A percentile compares a stretch with the other conserved stretches of the same genome.
Evolutionary conservation across 257 asterid species (phyloP).

Genomic region (Craterostigma plantagineum): DNA sequence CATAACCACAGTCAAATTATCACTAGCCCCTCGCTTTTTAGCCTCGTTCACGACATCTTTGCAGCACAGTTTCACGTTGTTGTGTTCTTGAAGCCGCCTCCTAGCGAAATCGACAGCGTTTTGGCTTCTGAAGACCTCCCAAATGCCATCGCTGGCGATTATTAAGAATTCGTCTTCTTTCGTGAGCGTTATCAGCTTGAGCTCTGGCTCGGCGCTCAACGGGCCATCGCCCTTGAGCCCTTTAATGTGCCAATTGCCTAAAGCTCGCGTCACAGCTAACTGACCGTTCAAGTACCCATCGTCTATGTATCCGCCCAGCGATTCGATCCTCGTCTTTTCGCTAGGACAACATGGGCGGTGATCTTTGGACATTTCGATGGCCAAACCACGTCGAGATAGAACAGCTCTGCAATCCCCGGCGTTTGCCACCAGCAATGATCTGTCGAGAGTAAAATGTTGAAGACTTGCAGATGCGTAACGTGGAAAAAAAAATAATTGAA

Average conservation of each 20-base stretch:
- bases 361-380: slow-evolving; percentile 76
- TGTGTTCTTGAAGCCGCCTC: slow-evolving; percentile 68
- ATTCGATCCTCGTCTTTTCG: slow-evolving; percentile 55
- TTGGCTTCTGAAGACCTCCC: slow-evolving; percentile 82
- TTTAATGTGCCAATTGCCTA: slow-evolving; percentile 88
- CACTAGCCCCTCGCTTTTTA: slow-evolving; percentile 51
- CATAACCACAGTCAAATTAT: slow-evolving; percentile 63
- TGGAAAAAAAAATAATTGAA: too few species aligned
- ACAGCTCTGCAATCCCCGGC: slow-evolving; percentile 94
- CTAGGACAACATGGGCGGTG: slow-evolving; percentile 52
- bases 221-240: slow-evolving; percentile 94
- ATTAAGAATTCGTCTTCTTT: slow-evolving; percentile 82
- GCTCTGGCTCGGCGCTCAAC: slow-evolving; percentile 80
- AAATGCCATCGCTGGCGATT: slow-evolving; percentile 70
- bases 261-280: slow-evolving; percentile 68
- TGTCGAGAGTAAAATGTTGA: too few species aligned
- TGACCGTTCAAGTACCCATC: slow-evolving; percentile 65
- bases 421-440: slow-evolving; percentile 84
- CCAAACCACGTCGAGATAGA: slow-evolving; percentile 54
- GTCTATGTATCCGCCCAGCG: slow-evolving; percentile 61
- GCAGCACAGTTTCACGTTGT: slow-evolving; percentile 61
- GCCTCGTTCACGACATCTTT: slow-evolving; percentile 75
- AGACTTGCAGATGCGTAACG: too few species aligned
- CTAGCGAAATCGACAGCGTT: slow-evolving; percentile 72
- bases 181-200: slow-evolving; percentile 41